Conservation (phyloP, 345 rosid species). For the Excoecaria cochinchinensis region DNA sequence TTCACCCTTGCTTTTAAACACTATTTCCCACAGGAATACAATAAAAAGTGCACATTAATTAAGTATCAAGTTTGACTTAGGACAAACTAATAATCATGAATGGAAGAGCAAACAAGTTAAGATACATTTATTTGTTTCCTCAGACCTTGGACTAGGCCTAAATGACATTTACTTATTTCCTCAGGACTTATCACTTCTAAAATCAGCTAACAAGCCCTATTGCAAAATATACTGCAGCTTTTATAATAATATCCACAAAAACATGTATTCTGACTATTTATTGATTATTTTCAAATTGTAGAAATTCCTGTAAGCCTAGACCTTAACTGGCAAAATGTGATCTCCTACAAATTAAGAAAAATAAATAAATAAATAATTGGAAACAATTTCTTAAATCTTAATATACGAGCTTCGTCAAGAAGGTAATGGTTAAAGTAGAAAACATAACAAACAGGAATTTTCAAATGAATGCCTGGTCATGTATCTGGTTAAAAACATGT, state of each 20-base stretch:
- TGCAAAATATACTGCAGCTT: not conserved
- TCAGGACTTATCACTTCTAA: not conserved
- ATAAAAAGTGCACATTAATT: not conserved
- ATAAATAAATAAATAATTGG: not conserved
- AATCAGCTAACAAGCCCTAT: not conserved
- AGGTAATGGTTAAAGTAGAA: not conserved
- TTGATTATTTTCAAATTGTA: conserved; percentile 3
- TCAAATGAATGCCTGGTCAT: too few species aligned
- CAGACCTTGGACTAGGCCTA: not conserved
- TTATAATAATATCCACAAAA: too few species aligned
- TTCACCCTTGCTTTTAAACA: not conserved
- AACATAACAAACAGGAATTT: not conserved
- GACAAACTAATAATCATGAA: too few species aligned
- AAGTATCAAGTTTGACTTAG: too few species aligned
- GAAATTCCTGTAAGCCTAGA: not conserved
- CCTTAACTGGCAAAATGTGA: not conserved
- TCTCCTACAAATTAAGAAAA: not conserved
- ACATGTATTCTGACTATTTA: not conserved
- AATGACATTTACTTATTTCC: not conserved
- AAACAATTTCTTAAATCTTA: not conserved
- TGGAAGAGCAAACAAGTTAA: too few species aligned
- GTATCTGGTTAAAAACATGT: not conserved
- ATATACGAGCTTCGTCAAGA: not conserved
- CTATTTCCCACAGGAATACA: not conserved
- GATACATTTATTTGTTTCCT: too few species aligned